Percentiles rank a stretch among this genome's conserved stretches.
Evolutionary conservation across 1,284 basidiomycete species (phyloP).

Genomic region (Puccinia hordei): DNA sequence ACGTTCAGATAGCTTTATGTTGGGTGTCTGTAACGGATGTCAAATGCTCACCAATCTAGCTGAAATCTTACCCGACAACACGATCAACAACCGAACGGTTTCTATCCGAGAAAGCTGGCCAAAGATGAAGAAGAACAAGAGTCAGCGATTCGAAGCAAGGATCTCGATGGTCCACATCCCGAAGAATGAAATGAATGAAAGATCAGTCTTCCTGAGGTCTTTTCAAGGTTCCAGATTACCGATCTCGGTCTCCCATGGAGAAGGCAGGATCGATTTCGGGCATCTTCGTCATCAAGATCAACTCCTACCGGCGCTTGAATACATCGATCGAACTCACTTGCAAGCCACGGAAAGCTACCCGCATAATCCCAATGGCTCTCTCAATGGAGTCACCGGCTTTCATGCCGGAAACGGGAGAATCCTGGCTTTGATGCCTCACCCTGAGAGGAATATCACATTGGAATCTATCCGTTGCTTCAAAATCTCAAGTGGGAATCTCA

Average conservation of each 20-base stretch:
- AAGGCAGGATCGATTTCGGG: slow-evolving; percentile 79
- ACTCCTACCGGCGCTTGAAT: slow-evolving; percentile 68
- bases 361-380: slow-evolving; percentile 92
- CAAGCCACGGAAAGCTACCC: slow-evolving; percentile 75
- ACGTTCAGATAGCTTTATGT: slow-evolving; percentile 76
- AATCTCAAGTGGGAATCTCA: slow-evolving; percentile 62
- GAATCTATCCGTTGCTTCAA: slow-evolving; percentile 68
- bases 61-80: slow-evolving; percentile 82
- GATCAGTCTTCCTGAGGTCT: slow-evolving; percentile 79
- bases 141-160: slow-evolving; percentile 87
- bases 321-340: slow-evolving; percentile 70
- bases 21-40: slow-evolving; percentile 98
- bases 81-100: slow-evolving; percentile 54
- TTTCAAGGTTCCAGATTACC: slow-evolving; percentile 87
- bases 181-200: slow-evolving; percentile 53
- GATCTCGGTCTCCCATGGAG: slow-evolving; percentile 92
- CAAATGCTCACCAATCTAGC: slow-evolving; percentile 89
- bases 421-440: slow-evolving; percentile 93
- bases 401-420: slow-evolving; percentile 83
- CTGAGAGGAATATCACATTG: slow-evolving; percentile 74
- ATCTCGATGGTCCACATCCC: slow-evolving; percentile 76
- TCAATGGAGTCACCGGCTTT: slow-evolving; percentile 82
- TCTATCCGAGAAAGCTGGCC: slow-evolving; percentile 69
- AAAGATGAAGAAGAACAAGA: slow-evolving; percentile 82
- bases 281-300: slow-evolving; percentile 61